Base-by-base conservation (phyloP, 345 rosid species). In the Gossypium ekmanianum region DNA sequence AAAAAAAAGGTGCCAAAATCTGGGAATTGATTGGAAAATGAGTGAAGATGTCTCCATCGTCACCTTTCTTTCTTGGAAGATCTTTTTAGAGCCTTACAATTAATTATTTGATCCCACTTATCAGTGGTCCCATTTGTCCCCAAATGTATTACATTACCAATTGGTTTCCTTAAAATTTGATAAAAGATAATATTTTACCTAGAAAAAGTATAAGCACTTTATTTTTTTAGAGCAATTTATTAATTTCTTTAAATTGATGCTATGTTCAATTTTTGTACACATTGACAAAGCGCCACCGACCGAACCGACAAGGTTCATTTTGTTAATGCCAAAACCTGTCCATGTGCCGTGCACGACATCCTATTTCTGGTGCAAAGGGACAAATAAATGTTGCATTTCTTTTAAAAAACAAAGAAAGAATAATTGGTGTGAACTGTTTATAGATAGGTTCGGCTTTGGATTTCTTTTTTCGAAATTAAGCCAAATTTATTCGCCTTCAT, bases 281-380 rank as follows among this genome's bases (percentile, higher is more conserved):
- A 34, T 43, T 22, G 76, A 75, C 76, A 34, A 57, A 51, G 69
- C 12, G 29, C 62, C 54, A 73, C 77, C 80, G 74, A 13, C 82
- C 82, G 54, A 62, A 48, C 81, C 80, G 76, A 79, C 82, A 64
- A 48, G 22, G 1, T 45, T 73, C 26, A 27, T 45, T 17, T 59
- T 63, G 50, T 51, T 7, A 29, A 58, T 41, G 22, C 29, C 58
- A 5, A 6, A 4, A n/a, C 12, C 7, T 11, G 24, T 27, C 34
- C 76, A 82, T 20, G 78, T 69, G 74, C 11, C 61, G 70, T 71
- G 79, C 75, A 76, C 76, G 61, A 59, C 61, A 65, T 50, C 66
- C 24, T 24, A 29, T 44, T 2, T 11, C 26, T 41, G 22, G 43
- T 62, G 61, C 43, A 4, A 34, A 61, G 29, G 12, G 57, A 59